Base-by-base conservation (phyloP, 352 stramenopile species). In the Phytophthora podocarpi region DNA sequence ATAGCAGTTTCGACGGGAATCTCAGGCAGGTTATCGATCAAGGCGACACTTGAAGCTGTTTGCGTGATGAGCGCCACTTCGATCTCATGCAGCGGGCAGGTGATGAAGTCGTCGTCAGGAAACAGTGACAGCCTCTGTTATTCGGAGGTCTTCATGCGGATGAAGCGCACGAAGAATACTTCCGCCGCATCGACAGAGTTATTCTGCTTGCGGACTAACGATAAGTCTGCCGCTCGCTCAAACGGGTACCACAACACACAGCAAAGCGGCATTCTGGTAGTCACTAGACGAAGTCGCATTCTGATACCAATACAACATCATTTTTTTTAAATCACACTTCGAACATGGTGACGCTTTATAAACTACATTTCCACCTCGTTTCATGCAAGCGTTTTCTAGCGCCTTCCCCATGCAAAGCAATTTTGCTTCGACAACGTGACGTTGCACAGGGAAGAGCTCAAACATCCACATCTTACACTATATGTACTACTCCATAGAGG, bases 51-150 rank as follows among this genome's bases (percentile, higher is more conserved):
- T 15, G 34, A 15, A 20, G 34, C 15, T 20, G 34, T 21, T 21
- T 40, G 34, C 12, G 34, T 40, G 34, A 40, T 40, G n/a, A 40
- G 12, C 12, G 34, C 34, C n/a, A 40, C 8, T 5, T 12, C n/a
- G 34, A 40, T 40, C 34, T 9, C 34, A 15, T 39, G 32, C n/a
- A n/a, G n/a, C n/a, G n/a, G n/a, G n/a, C n/a, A n/a, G n/a, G n/a
- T n/a, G n/a, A n/a, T 58, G 49, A 0, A 75, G 15, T 6, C 56
- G 40, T 27, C 67, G 75, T 4, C 59, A 70, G 10, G 35, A 24
- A 79, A 70, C n/a, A 79, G 36, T 1, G 59, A 72, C 0, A 83
- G 12, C 0, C 55, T 43, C n/a, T 79, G 58, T 34, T 73, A 57
- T 31, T 79, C 46, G 0, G 46, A 65, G 0, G 63, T 74, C 49